Evolutionary conservation across 2,329 filamentous ascomycete genomes (phyloP).

Genomic region (Nemania diffusa): DNA sequence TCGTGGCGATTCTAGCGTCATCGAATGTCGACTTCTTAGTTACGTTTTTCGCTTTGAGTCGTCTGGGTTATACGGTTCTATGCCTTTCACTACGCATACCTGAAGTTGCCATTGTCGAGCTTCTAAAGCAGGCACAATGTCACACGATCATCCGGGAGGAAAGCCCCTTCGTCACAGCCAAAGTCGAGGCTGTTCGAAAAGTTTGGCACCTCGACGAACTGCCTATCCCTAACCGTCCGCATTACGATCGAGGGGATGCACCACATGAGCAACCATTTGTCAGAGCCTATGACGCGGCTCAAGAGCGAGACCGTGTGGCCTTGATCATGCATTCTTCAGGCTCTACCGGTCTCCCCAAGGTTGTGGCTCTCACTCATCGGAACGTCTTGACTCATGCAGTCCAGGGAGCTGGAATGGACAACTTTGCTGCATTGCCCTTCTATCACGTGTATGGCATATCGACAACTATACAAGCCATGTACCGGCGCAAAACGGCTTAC

Average conservation of each 20-base stretch:
- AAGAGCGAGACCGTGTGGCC: background rate
- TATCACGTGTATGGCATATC: slow-evolving; percentile 3
- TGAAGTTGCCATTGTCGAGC: background rate
- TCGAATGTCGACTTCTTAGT: slow-evolving; percentile 4
- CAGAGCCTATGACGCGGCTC: background rate
- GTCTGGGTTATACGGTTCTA: background rate
- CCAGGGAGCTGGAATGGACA: background rate
- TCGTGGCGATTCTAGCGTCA: too few relatives aligned
- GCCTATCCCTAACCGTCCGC: background rate
- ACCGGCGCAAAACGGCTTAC: background rate
- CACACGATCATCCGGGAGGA: background rate
- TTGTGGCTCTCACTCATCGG: background rate
- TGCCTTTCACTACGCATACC: background rate
- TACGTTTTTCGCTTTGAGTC: background rate
- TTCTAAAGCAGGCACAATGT: background rate
- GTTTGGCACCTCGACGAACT: background rate
- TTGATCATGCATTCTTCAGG: background rate
- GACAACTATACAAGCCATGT: background rate
- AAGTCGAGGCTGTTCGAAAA: background rate
- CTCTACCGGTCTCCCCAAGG: background rate
- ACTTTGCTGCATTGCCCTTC: background rate
- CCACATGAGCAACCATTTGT: too few relatives aligned
- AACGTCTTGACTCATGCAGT: background rate
- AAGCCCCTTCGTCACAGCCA: background rate
- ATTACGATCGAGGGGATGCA: too few relatives aligned